These are phyloP conservation scores for Carnegiea gigantea DNA, from an alignment of 179 eudicot species.

Conservation along the genomic window DNA sequence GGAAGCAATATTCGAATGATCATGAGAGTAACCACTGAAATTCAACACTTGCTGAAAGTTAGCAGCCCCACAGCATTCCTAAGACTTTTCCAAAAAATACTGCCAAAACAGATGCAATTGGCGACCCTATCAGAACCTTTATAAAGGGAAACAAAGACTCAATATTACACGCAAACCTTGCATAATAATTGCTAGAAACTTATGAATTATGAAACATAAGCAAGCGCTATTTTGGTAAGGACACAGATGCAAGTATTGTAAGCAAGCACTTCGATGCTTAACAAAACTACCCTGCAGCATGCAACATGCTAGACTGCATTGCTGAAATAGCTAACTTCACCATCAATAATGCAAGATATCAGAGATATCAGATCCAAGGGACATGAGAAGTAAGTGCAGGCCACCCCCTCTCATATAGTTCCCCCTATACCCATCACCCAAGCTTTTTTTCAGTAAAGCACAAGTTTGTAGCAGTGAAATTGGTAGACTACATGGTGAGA, in stretches of 20 bases:
- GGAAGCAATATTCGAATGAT: neutral
- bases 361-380: neutral
- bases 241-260: neutral
- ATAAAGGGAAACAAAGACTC: neutral
- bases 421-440: neutral
- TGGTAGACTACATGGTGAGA: neutral
- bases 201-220: neutral
- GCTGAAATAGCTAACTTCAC: neutral
- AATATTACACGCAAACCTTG: neutral
- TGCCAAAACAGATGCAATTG: neutral
- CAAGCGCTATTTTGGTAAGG: neutral
- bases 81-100: neutral
- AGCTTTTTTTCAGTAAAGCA: neutral
- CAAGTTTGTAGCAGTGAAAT: neutral
- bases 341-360: neutral
- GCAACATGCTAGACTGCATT: neutral
- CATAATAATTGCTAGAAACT: neutral
- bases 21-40: neutral
- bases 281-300: neutral
- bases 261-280: neutral
- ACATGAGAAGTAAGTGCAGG: neutral
- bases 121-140: neutral
- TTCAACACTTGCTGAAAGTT: neutral
- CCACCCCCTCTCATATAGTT: neutral
- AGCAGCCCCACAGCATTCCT: neutral